A percentile compares a stretch with the other conserved stretches of the same genome.
Evolutionary conservation across 306 rosid genomes (phyloP).

Genomic region (Vigna unguiculata): DNA sequence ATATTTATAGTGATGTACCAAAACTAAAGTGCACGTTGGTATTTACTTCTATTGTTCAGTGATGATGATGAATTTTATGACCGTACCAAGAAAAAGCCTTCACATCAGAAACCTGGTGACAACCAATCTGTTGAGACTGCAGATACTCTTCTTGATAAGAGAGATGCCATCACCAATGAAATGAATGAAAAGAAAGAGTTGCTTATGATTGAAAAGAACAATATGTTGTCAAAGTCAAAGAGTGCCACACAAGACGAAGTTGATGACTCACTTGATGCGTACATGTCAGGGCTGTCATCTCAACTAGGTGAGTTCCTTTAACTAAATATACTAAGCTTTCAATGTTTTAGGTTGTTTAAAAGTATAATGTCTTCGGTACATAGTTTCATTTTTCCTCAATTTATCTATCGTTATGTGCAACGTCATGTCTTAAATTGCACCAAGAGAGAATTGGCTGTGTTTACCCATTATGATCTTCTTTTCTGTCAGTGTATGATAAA

Average conservation of each 20-base stretch:
- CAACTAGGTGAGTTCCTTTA: slow-evolving; percentile 74
- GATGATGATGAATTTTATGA: slow-evolving; percentile 97
- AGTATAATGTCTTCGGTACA: slow-evolving; percentile 27
- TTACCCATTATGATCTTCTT: slow-evolving; percentile 49
- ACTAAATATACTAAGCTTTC: slow-evolving; percentile 17
- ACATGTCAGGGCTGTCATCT: slow-evolving; percentile 92
- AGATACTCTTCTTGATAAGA: slow-evolving; percentile 89
- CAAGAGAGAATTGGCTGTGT: slow-evolving; percentile 21
- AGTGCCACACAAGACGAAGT: slow-evolving; percentile 53
- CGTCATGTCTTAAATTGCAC: background rate
- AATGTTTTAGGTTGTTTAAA: slow-evolving; percentile 5
- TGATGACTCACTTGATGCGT: slow-evolving; percentile 87
- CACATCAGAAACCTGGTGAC: slow-evolving; percentile 62
- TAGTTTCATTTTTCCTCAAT: slow-evolving; percentile 26
- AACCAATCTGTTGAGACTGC: slow-evolving; percentile 84
- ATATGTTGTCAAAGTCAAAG: slow-evolving; percentile 47
- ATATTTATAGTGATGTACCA: slow-evolving; percentile 23
- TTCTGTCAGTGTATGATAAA: slow-evolving; percentile 72
- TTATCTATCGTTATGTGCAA: slow-evolving; percentile 19
- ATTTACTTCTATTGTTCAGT: slow-evolving; percentile 55
- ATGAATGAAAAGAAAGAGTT: slow-evolving; percentile 70
- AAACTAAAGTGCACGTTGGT: slow-evolving; percentile 27
- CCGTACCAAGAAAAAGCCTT: slow-evolving; percentile 76
- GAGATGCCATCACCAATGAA: slow-evolving; percentile 73
- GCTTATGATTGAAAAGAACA: slow-evolving; percentile 67